phyloP scores from a whole-genome alignment of 1,284 basidiomycete species.

The Leccinum subrobustum region DNA sequence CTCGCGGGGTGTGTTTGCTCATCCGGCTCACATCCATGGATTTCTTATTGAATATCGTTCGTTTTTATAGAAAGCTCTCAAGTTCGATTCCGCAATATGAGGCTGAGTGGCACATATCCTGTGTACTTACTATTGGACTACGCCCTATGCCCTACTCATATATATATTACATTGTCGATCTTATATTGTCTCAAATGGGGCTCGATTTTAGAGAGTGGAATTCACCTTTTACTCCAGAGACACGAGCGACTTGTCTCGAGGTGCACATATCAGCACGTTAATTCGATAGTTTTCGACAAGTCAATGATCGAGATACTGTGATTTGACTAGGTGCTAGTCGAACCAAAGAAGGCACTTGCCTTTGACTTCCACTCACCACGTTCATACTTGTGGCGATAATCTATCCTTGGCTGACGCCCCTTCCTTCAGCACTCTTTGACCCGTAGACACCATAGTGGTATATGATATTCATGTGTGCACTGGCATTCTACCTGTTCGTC shows the following conservation, averaged over 20 bases:
- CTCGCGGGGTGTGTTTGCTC: background rate
- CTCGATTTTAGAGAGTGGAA: background rate
- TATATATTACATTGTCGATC: background rate
- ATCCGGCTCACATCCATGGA: background rate
- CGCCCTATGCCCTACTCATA: background rate
- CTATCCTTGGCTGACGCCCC: background rate
- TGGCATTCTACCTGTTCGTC: background rate
- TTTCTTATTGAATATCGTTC: background rate
- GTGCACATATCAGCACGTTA: no score
- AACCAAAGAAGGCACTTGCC: background rate
- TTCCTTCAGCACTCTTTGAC: background rate
- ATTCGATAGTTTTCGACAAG: no score
- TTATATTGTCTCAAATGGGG: background rate
- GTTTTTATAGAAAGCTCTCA: background rate
- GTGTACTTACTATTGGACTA: background rate
- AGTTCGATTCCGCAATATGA: background rate
- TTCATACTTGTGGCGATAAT: background rate
- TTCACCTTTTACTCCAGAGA: background rate
- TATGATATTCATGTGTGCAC: conserved; percentile 4
- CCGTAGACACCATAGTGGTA: background rate
- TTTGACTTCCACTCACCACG: background rate
- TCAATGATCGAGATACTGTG: no score
- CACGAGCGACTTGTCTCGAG: background rate
- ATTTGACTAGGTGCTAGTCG: no score
- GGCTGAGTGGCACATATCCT: background rate